Percentiles rank a stretch among this genome's conserved stretches.
phyloP scores from a whole-genome alignment of 1,139 yeast genomes.

The Protomyces pachydermus region DNA sequence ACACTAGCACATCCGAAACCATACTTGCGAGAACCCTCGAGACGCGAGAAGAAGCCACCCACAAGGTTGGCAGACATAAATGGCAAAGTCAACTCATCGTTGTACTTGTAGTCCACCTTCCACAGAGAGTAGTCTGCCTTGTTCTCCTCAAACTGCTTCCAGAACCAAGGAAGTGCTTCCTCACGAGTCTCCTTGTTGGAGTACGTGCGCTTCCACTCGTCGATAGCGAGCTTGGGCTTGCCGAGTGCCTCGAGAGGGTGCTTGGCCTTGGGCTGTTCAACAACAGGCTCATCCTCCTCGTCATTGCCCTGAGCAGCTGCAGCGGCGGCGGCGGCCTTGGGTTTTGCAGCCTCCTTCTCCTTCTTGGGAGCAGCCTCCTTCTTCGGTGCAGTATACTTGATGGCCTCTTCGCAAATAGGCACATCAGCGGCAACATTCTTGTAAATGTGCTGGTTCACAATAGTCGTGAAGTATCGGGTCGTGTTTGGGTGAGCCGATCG shows the following conservation, averaged over 20 bases:
- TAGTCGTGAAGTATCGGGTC: constrained; percentile 82
- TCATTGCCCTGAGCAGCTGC: constrained; percentile 21
- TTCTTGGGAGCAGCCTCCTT: constrained; percentile 43
- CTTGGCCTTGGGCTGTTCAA: constrained; percentile 46
- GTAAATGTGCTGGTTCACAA: constrained; percentile 55
- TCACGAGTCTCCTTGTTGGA: constrained; percentile 97
- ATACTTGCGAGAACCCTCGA: constrained; percentile 85
- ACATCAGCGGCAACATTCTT: constrained; percentile 42
- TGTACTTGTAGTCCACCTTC: constrained; percentile 93
- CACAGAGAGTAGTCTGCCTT: constrained; percentile 91
- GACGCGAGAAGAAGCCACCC: constrained; percentile 98
- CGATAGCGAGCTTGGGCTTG: constrained; percentile 57
- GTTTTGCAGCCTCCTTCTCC: constrained; percentile 34
- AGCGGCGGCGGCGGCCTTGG: constrained; percentile 17
- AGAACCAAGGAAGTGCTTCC: constrained; percentile 95
- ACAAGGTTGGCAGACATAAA: constrained; percentile 98
- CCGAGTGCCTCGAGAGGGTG: constrained; percentile 90
- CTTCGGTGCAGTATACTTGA: constrained; percentile 71
- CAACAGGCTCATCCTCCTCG: constrained; percentile 28
- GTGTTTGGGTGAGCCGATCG: constrained; percentile 66
- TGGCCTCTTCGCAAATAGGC: constrained; percentile 37
- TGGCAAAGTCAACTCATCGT: constrained; percentile 92
- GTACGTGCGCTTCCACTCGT: constrained; percentile 95
- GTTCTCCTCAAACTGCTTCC: constrained; percentile 74
- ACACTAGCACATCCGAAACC: constrained; percentile 91